A percentile compares a stretch with the other conserved stretches of the same genome.
Conservation (phyloP, 208 protist genomes). For the Leishmania guyanensis region DNA sequence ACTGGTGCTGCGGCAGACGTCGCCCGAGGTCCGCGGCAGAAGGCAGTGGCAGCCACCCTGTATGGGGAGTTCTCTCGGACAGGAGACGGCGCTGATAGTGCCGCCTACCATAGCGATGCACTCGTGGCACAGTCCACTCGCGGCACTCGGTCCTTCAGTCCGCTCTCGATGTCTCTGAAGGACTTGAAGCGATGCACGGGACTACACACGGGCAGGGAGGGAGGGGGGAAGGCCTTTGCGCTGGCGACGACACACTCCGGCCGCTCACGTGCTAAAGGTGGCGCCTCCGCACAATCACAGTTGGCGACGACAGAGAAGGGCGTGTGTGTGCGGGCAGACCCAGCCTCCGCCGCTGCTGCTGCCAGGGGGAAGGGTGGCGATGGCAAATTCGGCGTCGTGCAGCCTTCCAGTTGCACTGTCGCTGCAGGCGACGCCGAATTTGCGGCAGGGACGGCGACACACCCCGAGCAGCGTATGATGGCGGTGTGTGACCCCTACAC, state of each 20-base stretch:
- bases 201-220: slow-evolving; percentile 11
- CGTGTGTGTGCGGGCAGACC: slow-evolving; percentile 32
- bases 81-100: neutral
- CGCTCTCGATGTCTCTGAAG: slow-evolving; percentile 22
- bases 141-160: neutral
- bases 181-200: slow-evolving; percentile 15
- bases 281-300: slow-evolving; percentile 15
- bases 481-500: slow-evolving; percentile 24
- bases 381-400: neutral
- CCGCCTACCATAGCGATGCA: neutral
- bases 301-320: slow-evolving; percentile 14
- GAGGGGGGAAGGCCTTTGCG: slow-evolving; percentile 3
- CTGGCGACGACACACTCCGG: slow-evolving; percentile 15
- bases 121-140: neutral
- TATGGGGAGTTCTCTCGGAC: neutral
- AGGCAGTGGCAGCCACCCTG: neutral
- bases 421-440: neutral
- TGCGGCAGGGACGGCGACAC: neutral
- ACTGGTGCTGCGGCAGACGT: neutral
- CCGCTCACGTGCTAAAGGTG: slow-evolving; percentile 13
- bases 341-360: neutral
- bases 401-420: too few relatives aligned
- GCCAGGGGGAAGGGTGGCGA: neutral
- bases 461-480: neutral
- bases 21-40: neutral